These are phyloP conservation scores for Malus orientalis DNA, from an alignment of 306 rosid species.

Conservation along the genomic window DNA sequence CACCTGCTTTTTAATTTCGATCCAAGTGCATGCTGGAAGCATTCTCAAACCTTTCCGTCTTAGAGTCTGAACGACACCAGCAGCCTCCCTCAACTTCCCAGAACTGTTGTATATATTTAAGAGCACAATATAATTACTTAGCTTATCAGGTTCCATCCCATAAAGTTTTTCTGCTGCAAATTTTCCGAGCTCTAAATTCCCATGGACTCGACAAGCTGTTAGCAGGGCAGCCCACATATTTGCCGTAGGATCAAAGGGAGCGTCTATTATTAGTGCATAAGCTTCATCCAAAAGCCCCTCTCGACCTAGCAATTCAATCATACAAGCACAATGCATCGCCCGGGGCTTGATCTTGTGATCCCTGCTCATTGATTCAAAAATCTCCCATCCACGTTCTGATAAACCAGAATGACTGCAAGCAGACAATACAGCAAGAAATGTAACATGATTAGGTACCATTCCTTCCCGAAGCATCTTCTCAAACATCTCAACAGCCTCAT, in stretches of 20 bases:
- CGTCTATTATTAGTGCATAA: constrained; percentile 42
- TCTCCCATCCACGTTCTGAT: constrained; percentile 67
- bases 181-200: constrained; percentile 69
- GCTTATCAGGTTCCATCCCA: constrained; percentile 77
- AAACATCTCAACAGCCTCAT: constrained; percentile 63
- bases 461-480: constrained; percentile 65
- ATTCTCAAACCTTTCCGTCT: constrained; percentile 72
- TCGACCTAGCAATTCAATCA: constrained; percentile 79
- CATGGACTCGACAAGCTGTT: constrained; percentile 70
- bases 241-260: constrained; percentile 67
- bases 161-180: constrained; percentile 69
- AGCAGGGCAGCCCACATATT: constrained; percentile 92
- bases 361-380: constrained; percentile 56
- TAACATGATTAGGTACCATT: constrained; percentile 70
- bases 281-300: constrained; percentile 78
- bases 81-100: constrained; percentile 73
- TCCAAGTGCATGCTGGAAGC: constrained; percentile 66
- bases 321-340: constrained; percentile 94
- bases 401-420: constrained; percentile 84
- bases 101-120: constrained; percentile 54
- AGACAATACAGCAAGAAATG: constrained; percentile 75
- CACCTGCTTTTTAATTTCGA: constrained; percentile 56
- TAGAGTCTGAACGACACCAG: constrained; percentile 62
- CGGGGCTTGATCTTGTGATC: constrained; percentile 73
- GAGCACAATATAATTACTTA: constrained; percentile 62